Base-by-base conservation (phyloP, 805 yeast species). In the Debaryomyces prosopidis region DNA sequence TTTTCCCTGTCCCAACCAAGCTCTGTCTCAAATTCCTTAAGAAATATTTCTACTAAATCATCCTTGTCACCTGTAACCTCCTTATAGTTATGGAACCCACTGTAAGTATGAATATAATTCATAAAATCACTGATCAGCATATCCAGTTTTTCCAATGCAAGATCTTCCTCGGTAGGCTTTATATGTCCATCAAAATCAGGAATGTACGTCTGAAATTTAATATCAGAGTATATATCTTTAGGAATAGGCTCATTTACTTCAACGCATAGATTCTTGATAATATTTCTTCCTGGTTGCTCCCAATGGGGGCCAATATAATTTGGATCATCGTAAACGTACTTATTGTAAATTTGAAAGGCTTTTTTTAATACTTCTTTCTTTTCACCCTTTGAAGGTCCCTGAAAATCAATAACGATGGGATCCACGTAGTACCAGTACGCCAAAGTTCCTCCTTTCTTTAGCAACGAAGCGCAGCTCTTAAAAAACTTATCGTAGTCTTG, bases 211-310 rank as follows among this genome's bases (percentile, higher is more conserved):
- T 61, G 58, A 36, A 66, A 62, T 20, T 31, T 52, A 12, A 69
- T 48, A 46, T 81, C 76, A 1, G 57, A 51, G 59, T 75, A 87
- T 11, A 55, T 46, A 2, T 63, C 68, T 0, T 43, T 20, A 2
- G 85, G 82, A 3, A 72, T 68, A 18, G 58, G 55, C n/a, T 76
- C 54, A 30, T 68, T 59, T 4, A 82, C 69, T 9, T 68, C 77
- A 12, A 50, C 55, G 49, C 77, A 72, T 46, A 73, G 57, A 5
- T 66, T 50, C 42, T 83, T 67, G 28, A 91, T 62, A 11, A 77
- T 66, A 5, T 58, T 43, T 39, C 96, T 71, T 0, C 97, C 97
- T 0, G 96, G 94, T 53, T 85, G 86, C 55, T 88, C 87, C 97
- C 97, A 91, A 58, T 80, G 80, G 0, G 83, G 82, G 0, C 91